Evolutionary conservation across 345 rosid species (phyloP).

Genomic region (Dovyalis caffra): DNA sequence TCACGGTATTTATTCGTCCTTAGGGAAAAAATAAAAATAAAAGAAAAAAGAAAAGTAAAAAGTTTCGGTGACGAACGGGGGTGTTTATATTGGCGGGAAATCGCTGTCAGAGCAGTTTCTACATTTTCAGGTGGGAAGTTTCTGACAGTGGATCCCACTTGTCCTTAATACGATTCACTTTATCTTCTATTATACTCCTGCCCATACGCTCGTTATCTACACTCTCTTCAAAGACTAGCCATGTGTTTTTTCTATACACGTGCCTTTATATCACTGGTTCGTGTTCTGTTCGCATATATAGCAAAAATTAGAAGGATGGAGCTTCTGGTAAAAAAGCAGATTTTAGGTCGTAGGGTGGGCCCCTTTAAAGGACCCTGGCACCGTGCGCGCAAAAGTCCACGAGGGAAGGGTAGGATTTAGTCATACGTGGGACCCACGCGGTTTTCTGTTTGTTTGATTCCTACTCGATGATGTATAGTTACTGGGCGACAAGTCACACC

Average conservation of each 20-base stretch:
- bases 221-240: neutral
- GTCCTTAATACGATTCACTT: neutral
- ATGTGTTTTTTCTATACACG: neutral
- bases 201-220: neutral
- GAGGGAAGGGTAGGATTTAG: conserved; percentile 22
- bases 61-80: neutral
- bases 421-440: conserved; percentile 47
- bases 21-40: too few species aligned
- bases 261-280: neutral
- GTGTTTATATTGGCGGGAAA: conserved; percentile 32
- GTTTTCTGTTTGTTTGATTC: conserved; percentile 35
- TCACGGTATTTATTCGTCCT: too few species aligned
- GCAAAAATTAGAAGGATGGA: neutral
- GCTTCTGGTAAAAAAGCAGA: neutral
- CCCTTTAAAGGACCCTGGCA: conserved; percentile 14
- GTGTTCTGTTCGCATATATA: neutral
- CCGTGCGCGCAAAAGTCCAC: conserved; percentile 57
- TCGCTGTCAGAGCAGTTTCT: conserved; percentile 38
- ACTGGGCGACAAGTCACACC: too few species aligned
- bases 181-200: neutral
- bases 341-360: neutral
- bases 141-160: conserved; percentile 16
- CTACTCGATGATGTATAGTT: too few species aligned
- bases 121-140: conserved; percentile 26
- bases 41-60: neutral